These are phyloP conservation scores for Euryodendron excelsum DNA, from an alignment of 148 eudicot species.

Conservation along the genomic window DNA sequence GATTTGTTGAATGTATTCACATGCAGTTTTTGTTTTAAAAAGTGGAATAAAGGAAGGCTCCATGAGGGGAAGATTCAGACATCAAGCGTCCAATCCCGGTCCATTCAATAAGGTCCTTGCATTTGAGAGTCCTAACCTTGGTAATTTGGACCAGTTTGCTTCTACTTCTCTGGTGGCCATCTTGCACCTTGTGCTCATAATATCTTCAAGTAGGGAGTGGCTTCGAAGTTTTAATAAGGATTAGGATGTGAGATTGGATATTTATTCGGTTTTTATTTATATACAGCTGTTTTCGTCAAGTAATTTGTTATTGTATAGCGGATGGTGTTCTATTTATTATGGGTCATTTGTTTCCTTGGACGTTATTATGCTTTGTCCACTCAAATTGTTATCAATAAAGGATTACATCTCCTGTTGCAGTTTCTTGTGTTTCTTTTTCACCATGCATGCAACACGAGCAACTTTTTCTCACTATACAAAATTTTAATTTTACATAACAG, in stretches of 20 bases:
- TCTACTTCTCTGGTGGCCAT: constrained; percentile 17
- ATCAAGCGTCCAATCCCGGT: background rate
- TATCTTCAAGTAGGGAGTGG: constrained; percentile 13
- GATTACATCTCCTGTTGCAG: too few relatives aligned
- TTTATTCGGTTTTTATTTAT: background rate
- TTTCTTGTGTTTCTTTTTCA: too few relatives aligned
- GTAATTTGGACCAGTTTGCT: constrained; percentile 21
- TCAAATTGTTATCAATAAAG: too few relatives aligned
- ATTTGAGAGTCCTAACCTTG: constrained; percentile 7
- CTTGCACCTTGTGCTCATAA: background rate
- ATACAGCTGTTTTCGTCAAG: too few relatives aligned
- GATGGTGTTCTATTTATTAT: too few relatives aligned
- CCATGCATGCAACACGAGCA: too few relatives aligned
- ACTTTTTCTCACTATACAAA: too few relatives aligned
- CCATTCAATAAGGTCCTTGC: constrained; percentile 28
- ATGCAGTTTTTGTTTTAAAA: constrained; percentile 18
- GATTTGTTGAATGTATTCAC: background rate
- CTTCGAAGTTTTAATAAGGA: constrained; percentile 3
- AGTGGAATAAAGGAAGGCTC: constrained; percentile 17
- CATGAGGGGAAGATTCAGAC: constrained; percentile 5
- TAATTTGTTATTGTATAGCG: too few relatives aligned
- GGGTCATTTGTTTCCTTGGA: too few relatives aligned
- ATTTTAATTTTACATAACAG: too few relatives aligned
- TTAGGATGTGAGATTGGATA: background rate
- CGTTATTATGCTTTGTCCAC: too few relatives aligned